Conservation (phyloP, 805 yeast species). For the Saccharomycopsis fibuligera region DNA sequence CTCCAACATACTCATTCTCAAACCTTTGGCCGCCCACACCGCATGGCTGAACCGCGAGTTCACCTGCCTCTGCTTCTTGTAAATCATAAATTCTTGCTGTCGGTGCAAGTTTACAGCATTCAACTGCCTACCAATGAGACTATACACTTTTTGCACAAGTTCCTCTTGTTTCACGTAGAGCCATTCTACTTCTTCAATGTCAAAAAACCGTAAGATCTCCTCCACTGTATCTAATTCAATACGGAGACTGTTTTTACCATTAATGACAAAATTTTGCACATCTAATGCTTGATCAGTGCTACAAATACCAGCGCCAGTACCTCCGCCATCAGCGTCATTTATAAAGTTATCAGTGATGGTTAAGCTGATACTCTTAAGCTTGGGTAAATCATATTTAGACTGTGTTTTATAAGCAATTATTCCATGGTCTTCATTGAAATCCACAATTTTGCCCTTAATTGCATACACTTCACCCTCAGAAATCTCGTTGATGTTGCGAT, state of each 20-base stretch:
- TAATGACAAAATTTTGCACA: background rate
- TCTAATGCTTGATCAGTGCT: no score
- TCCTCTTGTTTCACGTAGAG: conserved; percentile 14
- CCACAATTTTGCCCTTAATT: conserved; percentile 12
- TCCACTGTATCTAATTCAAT: background rate
- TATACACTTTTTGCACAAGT: background rate
- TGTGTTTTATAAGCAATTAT: conserved; percentile 1
- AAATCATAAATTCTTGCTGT: background rate
- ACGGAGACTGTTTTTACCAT: background rate
- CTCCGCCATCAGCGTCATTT: background rate
- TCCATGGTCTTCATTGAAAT: conserved; percentile 4
- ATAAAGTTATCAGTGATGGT: conserved; percentile 1
- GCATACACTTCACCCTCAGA: background rate
- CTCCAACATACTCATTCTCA: background rate
- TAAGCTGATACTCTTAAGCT: background rate
- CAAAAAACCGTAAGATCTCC: conserved; percentile 10
- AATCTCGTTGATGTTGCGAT: background rate
- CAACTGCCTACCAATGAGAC: background rate
- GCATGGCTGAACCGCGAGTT: background rate
- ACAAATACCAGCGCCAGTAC: no score
- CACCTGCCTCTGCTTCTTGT: background rate
- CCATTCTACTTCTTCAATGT: conserved; percentile 8
- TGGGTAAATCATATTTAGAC: background rate
- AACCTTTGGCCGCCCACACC: background rate
- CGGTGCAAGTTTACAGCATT: background rate